Base-by-base conservation (phyloP, 768 basidiomycete genomes). In the Boletus reticuloceps region DNA sequence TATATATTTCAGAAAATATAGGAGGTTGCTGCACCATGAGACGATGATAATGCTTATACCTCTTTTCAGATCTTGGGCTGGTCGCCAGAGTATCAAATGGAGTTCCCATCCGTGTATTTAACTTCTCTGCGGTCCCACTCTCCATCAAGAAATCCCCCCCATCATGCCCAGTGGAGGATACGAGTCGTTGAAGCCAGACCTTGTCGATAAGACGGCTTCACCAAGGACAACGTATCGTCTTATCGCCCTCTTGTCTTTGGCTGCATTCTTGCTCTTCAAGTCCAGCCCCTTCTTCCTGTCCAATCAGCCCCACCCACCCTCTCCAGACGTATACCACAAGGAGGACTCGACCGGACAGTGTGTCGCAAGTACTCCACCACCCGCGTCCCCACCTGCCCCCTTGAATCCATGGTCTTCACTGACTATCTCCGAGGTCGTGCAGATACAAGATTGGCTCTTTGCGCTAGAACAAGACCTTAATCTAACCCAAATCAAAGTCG, bases 331-430 rank as follows among this genome's bases (percentile, higher is more conserved):
- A 14, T 37, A 51, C 19, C 53, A 55, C 29, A 14, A 42, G 42
- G 34, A 27, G 6, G 60, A 51, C 48, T 53, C 39, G 29, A 40
- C 75, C 25, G 62, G 64, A 43, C 72, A 73, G 47, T 82, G 80
- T 51, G 58, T 62, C 3, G 50, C 77, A 7, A 51, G 48, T 20
- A 48, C 64, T 6, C 69, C 72, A 19, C 74, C 60, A 14, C 51
- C 52, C n/a, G 79, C 78, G 0, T 61, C 58, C 0, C 74, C 77
- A 5, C 79, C 80, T 12, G 74, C 73, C 3, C 72, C 74, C 4
- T 53, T 69, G 41, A 84, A 85, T 58, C 70, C 77, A 14, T 85
- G 83, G 82, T 72, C 77, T 7, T 77, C 81, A 14, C 74, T 85
- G 47, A 70, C 75, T 6, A 52, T 79, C 29, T 41, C 64, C 4